A percentile compares a stretch with the other conserved stretches of the same genome.
Evolutionary conservation across 306 rosid genomes (phyloP).

Genomic region (Mimosa pudica): DNA sequence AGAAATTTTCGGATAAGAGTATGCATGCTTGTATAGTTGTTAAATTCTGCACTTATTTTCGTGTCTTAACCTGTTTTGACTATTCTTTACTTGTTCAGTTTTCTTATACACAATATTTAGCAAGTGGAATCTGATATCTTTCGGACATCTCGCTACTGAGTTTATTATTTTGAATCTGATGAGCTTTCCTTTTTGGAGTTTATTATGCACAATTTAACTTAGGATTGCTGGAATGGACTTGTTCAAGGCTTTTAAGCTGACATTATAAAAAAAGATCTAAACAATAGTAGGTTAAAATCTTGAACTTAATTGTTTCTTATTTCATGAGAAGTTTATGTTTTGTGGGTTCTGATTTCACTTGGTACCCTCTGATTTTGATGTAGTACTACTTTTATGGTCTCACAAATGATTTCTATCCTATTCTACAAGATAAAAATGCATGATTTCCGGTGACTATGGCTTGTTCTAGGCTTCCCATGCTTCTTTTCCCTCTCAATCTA

Average conservation of each 20-base stretch:
- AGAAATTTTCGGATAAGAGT: constrained; percentile 88
- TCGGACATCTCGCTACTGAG: background rate
- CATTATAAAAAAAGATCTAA: too few species aligned
- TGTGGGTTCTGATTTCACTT: constrained; percentile 22
- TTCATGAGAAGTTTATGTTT: background rate
- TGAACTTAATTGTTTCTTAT: too few species aligned
- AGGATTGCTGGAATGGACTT: too few species aligned
- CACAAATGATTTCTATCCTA: constrained; percentile 80
- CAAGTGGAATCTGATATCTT: background rate
- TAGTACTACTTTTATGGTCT: constrained; percentile 98
- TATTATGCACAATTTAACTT: background rate
- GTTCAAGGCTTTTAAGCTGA: too few species aligned
- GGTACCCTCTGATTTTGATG: constrained; percentile 29
- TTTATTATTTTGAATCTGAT: background rate
- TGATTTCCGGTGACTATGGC: too few species aligned
- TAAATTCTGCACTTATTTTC: constrained; percentile 11
- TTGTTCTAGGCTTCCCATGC: too few species aligned
- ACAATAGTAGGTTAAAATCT: too few species aligned
- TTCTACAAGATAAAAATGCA: too few species aligned
- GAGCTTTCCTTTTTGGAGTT: constrained; percentile 1
- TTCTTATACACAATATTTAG: constrained; percentile 28
- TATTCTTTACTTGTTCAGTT: background rate
- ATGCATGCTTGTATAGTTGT: constrained; percentile 24
- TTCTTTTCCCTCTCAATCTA: too few species aligned
- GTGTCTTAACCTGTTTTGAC: background rate